Percentiles rank a stretch among this genome's conserved stretches.
These are phyloP conservation scores for Trichosporon ovoides DNA, from an alignment of 1,284 basidiomycete species.

Conservation along the genomic window DNA sequence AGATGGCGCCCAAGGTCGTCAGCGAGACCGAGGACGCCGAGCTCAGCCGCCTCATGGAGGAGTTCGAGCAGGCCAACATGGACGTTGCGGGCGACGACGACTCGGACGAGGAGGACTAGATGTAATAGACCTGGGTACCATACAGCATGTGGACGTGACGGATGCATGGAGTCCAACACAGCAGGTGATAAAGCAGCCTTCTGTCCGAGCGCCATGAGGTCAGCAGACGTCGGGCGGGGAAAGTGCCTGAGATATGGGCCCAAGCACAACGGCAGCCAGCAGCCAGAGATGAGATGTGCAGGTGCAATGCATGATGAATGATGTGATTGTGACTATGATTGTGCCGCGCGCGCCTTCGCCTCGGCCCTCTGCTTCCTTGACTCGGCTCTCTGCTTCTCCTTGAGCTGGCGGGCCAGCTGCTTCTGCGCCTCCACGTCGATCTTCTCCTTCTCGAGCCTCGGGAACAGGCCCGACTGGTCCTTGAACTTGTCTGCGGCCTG, in stretches of 20 bases:
- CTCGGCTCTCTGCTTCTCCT: not conserved
- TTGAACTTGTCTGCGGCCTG: constrained; percentile 19
- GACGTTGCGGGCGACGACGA: constrained; percentile 87
- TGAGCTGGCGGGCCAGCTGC: not conserved
- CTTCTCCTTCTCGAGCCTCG: constrained; percentile 7
- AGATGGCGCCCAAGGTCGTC: constrained; percentile 98
- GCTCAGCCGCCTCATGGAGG: constrained; percentile 88
- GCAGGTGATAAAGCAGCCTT: no score
- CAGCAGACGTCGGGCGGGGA: no score
- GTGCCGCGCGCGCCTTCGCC: not conserved
- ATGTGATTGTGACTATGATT: not conserved
- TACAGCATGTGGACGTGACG: not conserved
- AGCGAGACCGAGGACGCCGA: constrained; percentile 96
- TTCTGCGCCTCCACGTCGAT: not conserved
- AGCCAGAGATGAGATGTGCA: no score
- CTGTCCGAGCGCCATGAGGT: no score
- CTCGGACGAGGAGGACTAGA: constrained; percentile 45
- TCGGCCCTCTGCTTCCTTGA: not conserved
- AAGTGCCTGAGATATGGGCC: no score
- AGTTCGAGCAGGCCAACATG: constrained; percentile 82
- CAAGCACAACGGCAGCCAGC: no score
- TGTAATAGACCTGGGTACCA: not conserved
- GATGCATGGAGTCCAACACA: not conserved
- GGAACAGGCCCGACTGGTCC: constrained; percentile 26
- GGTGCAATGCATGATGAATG: no score